Evolutionary conservation across 2,329 filamentous ascomycete genomes (phyloP).

Genomic region (Fusarium guadeloupense): DNA sequence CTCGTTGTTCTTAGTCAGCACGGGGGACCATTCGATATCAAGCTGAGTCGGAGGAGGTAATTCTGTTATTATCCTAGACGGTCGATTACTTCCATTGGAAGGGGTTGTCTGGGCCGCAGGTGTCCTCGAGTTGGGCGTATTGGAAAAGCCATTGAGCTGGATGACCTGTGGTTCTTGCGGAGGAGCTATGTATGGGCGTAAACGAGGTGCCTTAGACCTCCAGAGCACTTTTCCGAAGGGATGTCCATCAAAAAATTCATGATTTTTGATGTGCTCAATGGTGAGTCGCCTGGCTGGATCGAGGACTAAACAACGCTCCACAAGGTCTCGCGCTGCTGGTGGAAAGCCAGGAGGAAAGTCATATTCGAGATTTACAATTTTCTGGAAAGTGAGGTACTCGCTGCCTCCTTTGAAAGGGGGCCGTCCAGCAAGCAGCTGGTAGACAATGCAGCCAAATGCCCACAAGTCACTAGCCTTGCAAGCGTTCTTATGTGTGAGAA

Average conservation of each 20-base stretch:
- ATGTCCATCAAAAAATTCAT: conserved; percentile 92
- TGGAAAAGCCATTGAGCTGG: conserved; percentile 70
- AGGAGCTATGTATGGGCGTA: conserved; percentile 85
- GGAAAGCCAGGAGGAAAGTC: conserved; percentile 93
- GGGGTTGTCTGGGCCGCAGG: conserved; percentile 49
- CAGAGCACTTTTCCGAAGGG: conserved; percentile 85
- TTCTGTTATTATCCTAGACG: conserved; percentile 89
- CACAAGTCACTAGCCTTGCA: conserved; percentile 98
- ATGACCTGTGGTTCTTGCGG: conserved; percentile 77
- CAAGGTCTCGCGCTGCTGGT: conserved; percentile 82
- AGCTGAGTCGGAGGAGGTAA: conserved; percentile 95
- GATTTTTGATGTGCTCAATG: conserved; percentile 96
- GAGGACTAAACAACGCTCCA: conserved; percentile 88
- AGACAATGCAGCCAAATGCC: conserved; percentile 98
- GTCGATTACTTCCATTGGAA: conserved; percentile 63
- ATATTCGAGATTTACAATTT: conserved; percentile 94
- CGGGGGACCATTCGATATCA: conserved; percentile 98
- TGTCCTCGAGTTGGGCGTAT: conserved; percentile 45
- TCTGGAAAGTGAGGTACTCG: conserved; percentile 97
- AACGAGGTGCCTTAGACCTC: conserved; percentile 86
- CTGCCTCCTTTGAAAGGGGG: conserved; percentile 96
- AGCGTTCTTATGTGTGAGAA: conserved; percentile 95
- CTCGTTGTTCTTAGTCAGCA: conserved; percentile 89
- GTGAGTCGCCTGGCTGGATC: conserved; percentile 86
- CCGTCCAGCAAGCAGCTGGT: conserved; percentile 92